Percentiles rank a stretch among this genome's conserved stretches.
phyloP scores from a whole-genome alignment of 306 rosid species.

The Senna tora region DNA sequence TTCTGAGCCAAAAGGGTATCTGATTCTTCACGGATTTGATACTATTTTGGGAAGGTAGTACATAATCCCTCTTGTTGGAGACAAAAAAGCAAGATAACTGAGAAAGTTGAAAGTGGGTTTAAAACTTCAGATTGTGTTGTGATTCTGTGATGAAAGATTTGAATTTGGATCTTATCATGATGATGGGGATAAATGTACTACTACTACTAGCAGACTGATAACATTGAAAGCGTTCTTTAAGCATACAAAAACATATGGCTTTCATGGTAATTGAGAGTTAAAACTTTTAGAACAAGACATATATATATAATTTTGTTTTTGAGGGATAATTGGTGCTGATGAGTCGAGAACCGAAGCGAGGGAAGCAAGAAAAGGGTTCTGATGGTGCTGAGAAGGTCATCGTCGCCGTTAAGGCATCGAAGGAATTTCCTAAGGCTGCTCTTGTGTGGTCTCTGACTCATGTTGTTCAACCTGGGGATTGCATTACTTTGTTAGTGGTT shows the following conservation, averaged over 20 bases:
- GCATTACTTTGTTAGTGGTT: constrained; percentile 92
- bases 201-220: constrained; percentile 37
- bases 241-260: constrained; percentile 27
- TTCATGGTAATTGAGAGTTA: constrained; percentile 50
- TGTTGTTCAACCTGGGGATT: constrained; percentile 98
- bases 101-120: constrained; percentile 15
- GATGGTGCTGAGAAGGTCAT: constrained; percentile 86
- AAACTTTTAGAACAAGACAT: constrained; percentile 28
- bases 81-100: constrained; percentile 32
- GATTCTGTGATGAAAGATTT: constrained; percentile 25
- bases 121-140: neutral
- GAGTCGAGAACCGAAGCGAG: constrained; percentile 84
- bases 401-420: constrained; percentile 93
- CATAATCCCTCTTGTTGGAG: constrained; percentile 29
- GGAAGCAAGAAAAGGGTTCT: constrained; percentile 74
- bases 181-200: constrained; percentile 38
- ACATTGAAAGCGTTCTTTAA: constrained; percentile 40
- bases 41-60: constrained; percentile 39
- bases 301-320: neutral
- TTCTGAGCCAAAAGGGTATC: constrained; percentile 49
- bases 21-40: constrained; percentile 36
- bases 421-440: constrained; percentile 93
- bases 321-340: constrained; percentile 43
- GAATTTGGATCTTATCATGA: constrained; percentile 53
- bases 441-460: constrained; percentile 97